Conservation (phyloP, 108 stramenopile species). For the Mayamaea pseudoterrestris region DNA sequence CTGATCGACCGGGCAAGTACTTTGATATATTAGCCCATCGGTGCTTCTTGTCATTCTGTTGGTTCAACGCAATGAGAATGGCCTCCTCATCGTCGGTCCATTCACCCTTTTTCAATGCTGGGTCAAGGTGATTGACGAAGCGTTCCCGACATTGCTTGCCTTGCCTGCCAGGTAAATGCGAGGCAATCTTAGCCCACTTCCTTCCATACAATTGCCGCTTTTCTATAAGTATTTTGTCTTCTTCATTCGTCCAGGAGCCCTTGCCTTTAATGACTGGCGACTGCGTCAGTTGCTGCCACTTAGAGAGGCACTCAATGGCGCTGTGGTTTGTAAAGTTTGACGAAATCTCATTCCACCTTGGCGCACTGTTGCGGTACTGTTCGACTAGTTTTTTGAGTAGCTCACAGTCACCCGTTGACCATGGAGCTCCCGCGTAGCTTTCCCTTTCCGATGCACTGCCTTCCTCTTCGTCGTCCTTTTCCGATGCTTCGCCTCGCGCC, state of each 20-base stretch:
- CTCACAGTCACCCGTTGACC: constrained; percentile 46
- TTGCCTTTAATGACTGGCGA: constrained; percentile 72
- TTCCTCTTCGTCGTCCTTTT: constrained; percentile 12
- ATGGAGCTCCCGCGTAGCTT: constrained; percentile 6
- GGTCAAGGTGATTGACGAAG: constrained; percentile 93
- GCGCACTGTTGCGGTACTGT: constrained; percentile 49
- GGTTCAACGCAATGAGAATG: constrained; percentile 73
- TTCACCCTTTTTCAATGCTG: constrained; percentile 80
- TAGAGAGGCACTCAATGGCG: constrained; percentile 69
- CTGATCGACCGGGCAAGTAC: constrained; percentile 91
- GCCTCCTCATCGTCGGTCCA: constrained; percentile 95
- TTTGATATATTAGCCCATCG: constrained; percentile 86
- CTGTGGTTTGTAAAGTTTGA: constrained; percentile 41
- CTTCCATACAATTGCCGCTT: constrained; percentile 54
- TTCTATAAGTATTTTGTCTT: constrained; percentile 50
- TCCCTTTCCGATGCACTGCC: constrained; percentile 6
- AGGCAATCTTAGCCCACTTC: constrained; percentile 92
- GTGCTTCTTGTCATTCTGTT: constrained; percentile 77
- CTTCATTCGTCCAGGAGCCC: constrained; percentile 74
- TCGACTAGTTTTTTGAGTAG: constrained; percentile 47
- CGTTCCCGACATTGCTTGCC: constrained; percentile 99
- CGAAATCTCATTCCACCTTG: constrained; percentile 67
- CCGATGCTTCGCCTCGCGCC: neutral
- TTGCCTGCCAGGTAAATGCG: constrained; percentile 86
- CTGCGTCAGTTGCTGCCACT: constrained; percentile 56